Evolutionary conservation across 768 basidiomycete species (phyloP).

Genomic region (Tephrocybe sp.): DNA sequence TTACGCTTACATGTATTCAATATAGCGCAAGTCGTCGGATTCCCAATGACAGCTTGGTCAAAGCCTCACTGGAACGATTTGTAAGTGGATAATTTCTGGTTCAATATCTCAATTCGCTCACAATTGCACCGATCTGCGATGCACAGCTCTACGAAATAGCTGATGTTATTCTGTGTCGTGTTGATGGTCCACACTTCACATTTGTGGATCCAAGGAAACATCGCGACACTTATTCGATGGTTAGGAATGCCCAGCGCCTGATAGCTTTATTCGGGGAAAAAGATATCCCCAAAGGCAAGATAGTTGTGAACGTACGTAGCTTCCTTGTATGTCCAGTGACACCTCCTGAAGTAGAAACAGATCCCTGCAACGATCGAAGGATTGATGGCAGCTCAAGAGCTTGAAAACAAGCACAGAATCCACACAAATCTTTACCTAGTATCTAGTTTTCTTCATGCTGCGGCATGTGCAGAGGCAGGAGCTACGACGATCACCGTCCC

Average conservation of each 20-base stretch:
- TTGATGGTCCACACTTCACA: conserved; percentile 47
- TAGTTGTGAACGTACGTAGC: conserved; percentile 50
- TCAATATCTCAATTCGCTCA: background rate
- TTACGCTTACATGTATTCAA: too few species aligned
- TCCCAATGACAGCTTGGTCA: conserved; percentile 8
- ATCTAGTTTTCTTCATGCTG: conserved; percentile 53
- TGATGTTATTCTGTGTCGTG: conserved; percentile 40
- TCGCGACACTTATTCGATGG: conserved; percentile 35
- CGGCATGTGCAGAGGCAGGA: conserved; percentile 53
- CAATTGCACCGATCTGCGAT: background rate
- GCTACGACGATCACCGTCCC: conserved; percentile 49
- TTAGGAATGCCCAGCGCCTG: conserved; percentile 40
- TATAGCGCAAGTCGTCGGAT: conserved; percentile 14
- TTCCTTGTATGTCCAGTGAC: conserved; percentile 4
- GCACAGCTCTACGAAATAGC: conserved; percentile 53
- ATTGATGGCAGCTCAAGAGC: conserved; percentile 42
- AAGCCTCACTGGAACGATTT: conserved; percentile 25
- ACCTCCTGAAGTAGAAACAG: conserved; percentile 26
- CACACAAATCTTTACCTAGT: conserved; percentile 53
- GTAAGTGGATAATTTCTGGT: conserved; percentile 19
- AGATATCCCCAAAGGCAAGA: conserved; percentile 34
- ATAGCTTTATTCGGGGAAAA: conserved; percentile 39
- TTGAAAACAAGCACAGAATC: conserved; percentile 39
- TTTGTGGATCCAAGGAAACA: conserved; percentile 52
- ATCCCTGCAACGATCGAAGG: conserved; percentile 61